Evolutionary conservation across 2,329 filamentous ascomycete genomes (phyloP), one percentile per base, ranked within the genome.

Genomic region (Colletotrichum acutatum): DNA sequence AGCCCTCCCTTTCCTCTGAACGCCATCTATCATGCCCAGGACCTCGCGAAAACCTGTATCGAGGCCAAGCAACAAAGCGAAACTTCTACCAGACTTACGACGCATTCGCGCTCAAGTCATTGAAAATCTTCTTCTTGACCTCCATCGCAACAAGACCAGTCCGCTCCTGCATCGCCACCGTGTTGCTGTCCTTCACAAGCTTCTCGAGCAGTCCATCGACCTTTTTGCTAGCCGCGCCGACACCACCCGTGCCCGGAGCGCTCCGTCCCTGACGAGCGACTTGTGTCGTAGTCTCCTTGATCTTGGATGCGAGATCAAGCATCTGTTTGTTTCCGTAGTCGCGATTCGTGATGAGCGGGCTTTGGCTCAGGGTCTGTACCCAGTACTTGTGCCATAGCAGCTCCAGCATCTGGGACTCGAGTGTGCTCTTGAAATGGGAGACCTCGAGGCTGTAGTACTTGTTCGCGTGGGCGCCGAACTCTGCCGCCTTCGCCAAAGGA

Each of bases 371-470:
- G 6, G 97, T 99, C 79, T 97, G 94, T 42, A 98, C 95, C 97
- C 95, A 98, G 87, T 99, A 99, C 83, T 98, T 98, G 86, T 98
- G 98, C 97, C 97, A 98, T 34, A 99, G 87, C 64, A 95, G 89
- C 79, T 97, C 94, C 5, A 99, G 87, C 28, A 99, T 88, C 78
- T 95, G 93, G 2, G 92, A 89, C 83, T 99, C 97, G 32, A 99
- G 91, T 0, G 93, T 93, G 75, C 94, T 97, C 85, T 98, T 98
- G 89, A 95, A 99, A 83, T 97, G 95, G 37, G 95, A 95, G 16
- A 98, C 94, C 74, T 97, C 94, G 6, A 99, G 89, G 16, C 93
- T 89, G 83, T 99, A 99, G 86, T 99, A 99, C 68, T 93, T 91
- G 81, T 90, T 94, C 16, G 94, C 92, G 81, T 99, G 96, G 0